These are phyloP conservation scores for Trichoderma arundinaceum DNA, from an alignment of 2,329 filamentous ascomycete species.

Conservation along the genomic window DNA sequence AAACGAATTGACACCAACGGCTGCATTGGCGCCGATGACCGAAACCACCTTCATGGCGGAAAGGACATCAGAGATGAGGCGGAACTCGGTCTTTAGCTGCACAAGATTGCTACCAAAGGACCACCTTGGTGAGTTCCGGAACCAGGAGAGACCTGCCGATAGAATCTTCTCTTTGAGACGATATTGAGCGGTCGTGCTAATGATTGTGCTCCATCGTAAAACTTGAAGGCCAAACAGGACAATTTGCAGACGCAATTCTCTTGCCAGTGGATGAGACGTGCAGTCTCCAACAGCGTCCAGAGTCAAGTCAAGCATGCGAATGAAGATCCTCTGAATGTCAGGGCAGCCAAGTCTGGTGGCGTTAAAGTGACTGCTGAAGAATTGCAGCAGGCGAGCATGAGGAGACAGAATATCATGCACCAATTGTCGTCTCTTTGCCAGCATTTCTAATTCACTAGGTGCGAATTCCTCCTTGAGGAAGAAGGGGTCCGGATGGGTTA, in stretches of 20 bases:
- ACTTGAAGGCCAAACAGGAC: slow-evolving; percentile 82
- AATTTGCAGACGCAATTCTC: slow-evolving; percentile 91
- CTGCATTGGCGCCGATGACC: slow-evolving; percentile 59
- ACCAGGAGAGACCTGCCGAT: slow-evolving; percentile 88
- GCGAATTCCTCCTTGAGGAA: slow-evolving; percentile 91
- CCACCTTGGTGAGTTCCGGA: slow-evolving; percentile 81
- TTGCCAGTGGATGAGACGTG: slow-evolving; percentile 80
- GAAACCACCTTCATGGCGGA: slow-evolving; percentile 68
- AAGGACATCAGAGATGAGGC: slow-evolving; percentile 77
- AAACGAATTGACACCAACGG: slow-evolving; percentile 67
- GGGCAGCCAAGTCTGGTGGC: slow-evolving; percentile 84
- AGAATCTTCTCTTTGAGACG: slow-evolving; percentile 87
- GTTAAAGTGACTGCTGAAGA: slow-evolving; percentile 93
- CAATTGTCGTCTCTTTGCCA: slow-evolving; percentile 76
- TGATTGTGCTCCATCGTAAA: slow-evolving; percentile 72
- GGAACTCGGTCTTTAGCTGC: slow-evolving; percentile 91
- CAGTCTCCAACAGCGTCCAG: slow-evolving; percentile 74
- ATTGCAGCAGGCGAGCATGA: slow-evolving; percentile 83
- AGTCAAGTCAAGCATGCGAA: slow-evolving; percentile 79
- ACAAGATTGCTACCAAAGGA: slow-evolving; percentile 93
- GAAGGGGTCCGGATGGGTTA: slow-evolving; percentile 85
- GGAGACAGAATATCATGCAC: slow-evolving; percentile 85
- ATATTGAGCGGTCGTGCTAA: slow-evolving; percentile 70
- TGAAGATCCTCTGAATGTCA: slow-evolving; percentile 81
- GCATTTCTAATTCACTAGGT: slow-evolving; percentile 78